phyloP scores from a whole-genome alignment of 441 rosid genomes.

The Corymbia calophylla region DNA sequence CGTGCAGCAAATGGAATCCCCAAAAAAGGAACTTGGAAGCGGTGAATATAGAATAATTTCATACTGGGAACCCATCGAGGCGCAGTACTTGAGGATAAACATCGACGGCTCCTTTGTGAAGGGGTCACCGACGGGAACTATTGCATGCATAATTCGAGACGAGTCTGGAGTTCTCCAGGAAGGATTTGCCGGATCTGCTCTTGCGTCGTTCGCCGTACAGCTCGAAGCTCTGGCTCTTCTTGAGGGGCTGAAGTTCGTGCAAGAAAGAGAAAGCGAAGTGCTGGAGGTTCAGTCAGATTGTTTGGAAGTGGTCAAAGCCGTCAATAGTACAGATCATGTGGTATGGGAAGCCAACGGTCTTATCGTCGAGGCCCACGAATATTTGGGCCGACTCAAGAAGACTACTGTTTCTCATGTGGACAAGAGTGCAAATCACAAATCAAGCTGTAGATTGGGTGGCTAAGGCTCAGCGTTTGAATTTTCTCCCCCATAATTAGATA shows the following conservation, averaged over 20 bases:
- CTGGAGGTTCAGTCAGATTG: not conserved
- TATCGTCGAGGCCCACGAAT: not conserved
- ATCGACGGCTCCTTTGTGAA: not conserved
- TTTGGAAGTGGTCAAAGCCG: not conserved
- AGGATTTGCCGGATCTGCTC: too few relatives aligned
- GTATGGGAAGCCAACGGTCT: not conserved
- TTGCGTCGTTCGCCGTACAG: not conserved
- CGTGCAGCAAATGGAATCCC: not conserved
- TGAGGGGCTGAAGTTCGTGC: not conserved
- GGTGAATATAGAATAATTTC: too few relatives aligned
- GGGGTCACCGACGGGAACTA: not conserved
- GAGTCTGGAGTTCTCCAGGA: too few relatives aligned
- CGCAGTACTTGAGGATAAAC: not conserved
- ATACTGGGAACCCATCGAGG: not conserved
- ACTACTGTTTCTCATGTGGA: rapidly evolving
- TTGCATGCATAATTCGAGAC: too few relatives aligned
- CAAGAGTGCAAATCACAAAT: not conserved
- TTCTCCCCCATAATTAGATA: not conserved
- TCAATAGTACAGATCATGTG: not conserved
- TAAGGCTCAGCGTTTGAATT: not conserved
- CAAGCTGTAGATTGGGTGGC: not conserved
- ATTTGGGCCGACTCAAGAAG: not conserved
- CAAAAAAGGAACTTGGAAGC: not conserved
- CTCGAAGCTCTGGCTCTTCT: not conserved
- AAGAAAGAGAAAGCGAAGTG: not conserved